phyloP scores from a whole-genome alignment of 2,329 filamentous ascomycete genomes.

The Diaporthe vaccinii region DNA sequence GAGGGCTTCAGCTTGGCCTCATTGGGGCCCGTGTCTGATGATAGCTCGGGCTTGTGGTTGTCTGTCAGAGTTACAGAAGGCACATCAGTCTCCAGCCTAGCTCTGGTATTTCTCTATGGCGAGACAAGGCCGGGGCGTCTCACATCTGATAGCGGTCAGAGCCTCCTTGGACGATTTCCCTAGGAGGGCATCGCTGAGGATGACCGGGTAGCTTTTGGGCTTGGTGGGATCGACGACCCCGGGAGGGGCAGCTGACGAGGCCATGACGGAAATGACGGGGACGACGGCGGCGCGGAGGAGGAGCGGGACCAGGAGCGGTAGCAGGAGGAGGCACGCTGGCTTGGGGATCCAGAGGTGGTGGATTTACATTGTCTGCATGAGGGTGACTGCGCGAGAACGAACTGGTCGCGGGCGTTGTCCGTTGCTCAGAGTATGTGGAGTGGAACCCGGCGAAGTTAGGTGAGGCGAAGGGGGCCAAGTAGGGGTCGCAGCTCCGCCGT shows the following conservation, averaged over 20 bases:
- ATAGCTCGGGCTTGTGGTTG: slow-evolving; percentile 71
- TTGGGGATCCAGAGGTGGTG: slow-evolving; percentile 9
- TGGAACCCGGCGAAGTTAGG: neutral
- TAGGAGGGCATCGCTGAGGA: slow-evolving; percentile 73
- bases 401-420: neutral
- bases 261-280: slow-evolving; percentile 46
- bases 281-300: neutral
- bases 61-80: slow-evolving; percentile 55
- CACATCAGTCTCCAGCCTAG: slow-evolving; percentile 15
- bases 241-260: slow-evolving; percentile 43
- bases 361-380: slow-evolving; percentile 20
- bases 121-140: slow-evolving; percentile 43
- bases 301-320: neutral
- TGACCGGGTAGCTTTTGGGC: slow-evolving; percentile 72
- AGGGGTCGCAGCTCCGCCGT: slow-evolving; percentile 2
- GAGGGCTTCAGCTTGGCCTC: slow-evolving; percentile 64
- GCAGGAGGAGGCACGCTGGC: slow-evolving; percentile 7
- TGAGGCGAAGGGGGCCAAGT: slow-evolving; percentile 8
- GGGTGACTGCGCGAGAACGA: neutral
- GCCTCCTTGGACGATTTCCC: slow-evolving; percentile 69
- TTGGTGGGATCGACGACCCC: slow-evolving; percentile 70
- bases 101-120: neutral
- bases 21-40: slow-evolving; percentile 62
- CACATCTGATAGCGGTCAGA: slow-evolving; percentile 73
- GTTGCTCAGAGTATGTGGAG: neutral